Conservation (phyloP, 495 filamentous ascomycete species). For the Hypoxylon rickii region DNA sequence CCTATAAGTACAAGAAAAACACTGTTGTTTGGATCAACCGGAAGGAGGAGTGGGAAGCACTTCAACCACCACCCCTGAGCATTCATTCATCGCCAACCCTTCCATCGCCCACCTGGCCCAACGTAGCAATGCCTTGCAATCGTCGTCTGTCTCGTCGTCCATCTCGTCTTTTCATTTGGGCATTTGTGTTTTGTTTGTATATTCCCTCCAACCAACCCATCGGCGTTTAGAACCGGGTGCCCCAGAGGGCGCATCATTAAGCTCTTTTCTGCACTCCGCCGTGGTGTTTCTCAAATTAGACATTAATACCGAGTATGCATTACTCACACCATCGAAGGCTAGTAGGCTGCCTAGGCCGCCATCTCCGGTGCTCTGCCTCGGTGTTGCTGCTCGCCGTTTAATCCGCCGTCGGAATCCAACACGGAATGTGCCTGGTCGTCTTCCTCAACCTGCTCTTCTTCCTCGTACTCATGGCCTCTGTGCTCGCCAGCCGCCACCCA, state of each 20-base stretch:
- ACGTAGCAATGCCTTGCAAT: not conserved
- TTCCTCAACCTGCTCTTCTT: constrained; percentile 55
- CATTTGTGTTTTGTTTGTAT: too few species aligned
- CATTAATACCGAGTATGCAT: constrained; percentile 31
- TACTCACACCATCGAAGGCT: constrained; percentile 4
- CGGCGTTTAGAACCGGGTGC: too few species aligned
- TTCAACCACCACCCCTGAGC: too few species aligned
- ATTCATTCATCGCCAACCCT: not conserved
- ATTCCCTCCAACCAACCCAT: too few species aligned
- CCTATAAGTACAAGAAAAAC: constrained; percentile 30
- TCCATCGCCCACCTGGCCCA: not conserved
- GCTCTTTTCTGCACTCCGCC: not conserved
- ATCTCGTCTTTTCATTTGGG: constrained; percentile 4
- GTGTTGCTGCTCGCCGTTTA: constrained; percentile 54
- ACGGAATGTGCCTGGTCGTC: constrained; percentile 50
- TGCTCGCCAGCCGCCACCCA: constrained; percentile 89
- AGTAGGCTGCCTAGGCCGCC: constrained; percentile 18
- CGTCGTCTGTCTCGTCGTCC: constrained; percentile 1
- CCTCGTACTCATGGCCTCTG: constrained; percentile 54
- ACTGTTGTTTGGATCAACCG: constrained; percentile 1
- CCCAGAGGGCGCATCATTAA: too few species aligned
- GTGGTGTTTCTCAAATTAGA: constrained; percentile 32
- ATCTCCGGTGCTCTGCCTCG: constrained; percentile 46
- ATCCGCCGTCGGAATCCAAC: constrained; percentile 46
- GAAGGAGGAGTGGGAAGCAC: constrained; percentile 4